Conservation (phyloP, 2,329 filamentous ascomycete genomes). For the Calonectria pseudoreteaudii region DNA sequence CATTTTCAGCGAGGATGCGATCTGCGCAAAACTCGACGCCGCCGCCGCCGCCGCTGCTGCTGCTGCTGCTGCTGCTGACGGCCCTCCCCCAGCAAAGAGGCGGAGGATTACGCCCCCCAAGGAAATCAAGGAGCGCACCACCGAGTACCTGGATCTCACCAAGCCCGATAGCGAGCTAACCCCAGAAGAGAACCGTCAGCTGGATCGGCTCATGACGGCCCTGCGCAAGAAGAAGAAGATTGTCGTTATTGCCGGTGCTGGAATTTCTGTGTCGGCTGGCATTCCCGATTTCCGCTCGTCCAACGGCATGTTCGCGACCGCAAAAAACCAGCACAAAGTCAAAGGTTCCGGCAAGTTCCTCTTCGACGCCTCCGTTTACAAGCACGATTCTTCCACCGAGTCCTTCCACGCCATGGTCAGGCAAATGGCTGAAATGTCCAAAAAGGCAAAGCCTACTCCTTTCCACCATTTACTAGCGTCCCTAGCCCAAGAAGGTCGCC, state of each 20-base stretch:
- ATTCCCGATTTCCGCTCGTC: conserved; percentile 97
- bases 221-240: conserved; percentile 94
- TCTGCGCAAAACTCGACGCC: conserved; percentile 39
- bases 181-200: conserved; percentile 61
- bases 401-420: conserved; percentile 98
- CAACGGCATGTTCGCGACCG: conserved; percentile 86
- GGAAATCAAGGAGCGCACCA: conserved; percentile 75
- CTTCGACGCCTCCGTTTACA: conserved; percentile 98
- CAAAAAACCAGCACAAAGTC: conserved; percentile 88
- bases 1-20: conserved; percentile 49
- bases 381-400: conserved; percentile 86
- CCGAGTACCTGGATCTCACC: conserved; percentile 81
- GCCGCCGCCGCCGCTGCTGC: neutral
- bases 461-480: conserved; percentile 97
- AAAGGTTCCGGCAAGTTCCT: conserved; percentile 92
- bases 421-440: conserved; percentile 83
- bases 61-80: conserved; percentile 58
- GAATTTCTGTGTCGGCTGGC: conserved; percentile 95
- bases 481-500: conserved; percentile 84
- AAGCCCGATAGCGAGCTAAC: conserved; percentile 62
- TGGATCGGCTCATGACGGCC: conserved; percentile 78
- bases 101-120: conserved; percentile 72
- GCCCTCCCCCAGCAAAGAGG: conserved; percentile 79
- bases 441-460: conserved; percentile 81
- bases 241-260: conserved; percentile 94